Evolutionary conservation across 805 yeast genomes (phyloP).

Genomic region (Tetrapisispora fleetii): DNA sequence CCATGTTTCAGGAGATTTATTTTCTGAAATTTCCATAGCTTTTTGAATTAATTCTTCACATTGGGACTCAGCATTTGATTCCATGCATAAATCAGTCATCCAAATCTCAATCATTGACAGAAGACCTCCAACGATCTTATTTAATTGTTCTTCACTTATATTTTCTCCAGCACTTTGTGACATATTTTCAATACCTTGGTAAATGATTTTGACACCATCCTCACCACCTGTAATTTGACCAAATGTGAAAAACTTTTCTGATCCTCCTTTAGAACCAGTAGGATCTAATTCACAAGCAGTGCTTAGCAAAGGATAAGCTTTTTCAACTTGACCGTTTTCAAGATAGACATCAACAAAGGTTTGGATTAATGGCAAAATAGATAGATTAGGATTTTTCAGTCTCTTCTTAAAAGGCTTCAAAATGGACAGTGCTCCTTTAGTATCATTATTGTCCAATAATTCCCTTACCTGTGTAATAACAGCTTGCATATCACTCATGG

Average conservation of each 20-base stretch:
- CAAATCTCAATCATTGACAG: conserved; percentile 86
- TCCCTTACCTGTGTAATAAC: conserved; percentile 17
- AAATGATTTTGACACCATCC: conserved; percentile 56
- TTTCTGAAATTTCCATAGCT: conserved; percentile 49
- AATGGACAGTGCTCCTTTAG: conserved; percentile 29
- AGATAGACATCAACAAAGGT: conserved; percentile 66
- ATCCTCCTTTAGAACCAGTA: conserved; percentile 46
- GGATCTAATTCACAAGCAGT: conserved; percentile 63
- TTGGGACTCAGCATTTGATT: conserved; percentile 69
- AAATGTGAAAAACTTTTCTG: conserved; percentile 76
- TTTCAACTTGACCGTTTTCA: conserved; percentile 71
- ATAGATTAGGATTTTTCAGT: conserved; percentile 15
- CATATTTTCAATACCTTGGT: conserved; percentile 46
- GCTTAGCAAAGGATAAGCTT: conserved; percentile 55
- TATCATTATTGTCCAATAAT: conserved; percentile 18
- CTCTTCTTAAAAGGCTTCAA: conserved; percentile 28
- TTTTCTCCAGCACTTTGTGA: conserved; percentile 17
- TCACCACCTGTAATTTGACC: conserved; percentile 86
- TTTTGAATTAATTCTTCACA: conserved; percentile 65
- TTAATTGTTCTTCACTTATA: conserved; percentile 34
- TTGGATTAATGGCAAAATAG: conserved; percentile 41
- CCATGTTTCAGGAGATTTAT: conserved; percentile 67
- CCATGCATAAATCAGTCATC: conserved; percentile 98
- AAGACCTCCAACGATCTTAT: conserved; percentile 64
- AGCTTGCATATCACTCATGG: conserved; percentile 12